Evolutionary conservation across 2,329 filamentous ascomycete species (phyloP).

Genomic region (Cryoendolithus antarcticus): DNA sequence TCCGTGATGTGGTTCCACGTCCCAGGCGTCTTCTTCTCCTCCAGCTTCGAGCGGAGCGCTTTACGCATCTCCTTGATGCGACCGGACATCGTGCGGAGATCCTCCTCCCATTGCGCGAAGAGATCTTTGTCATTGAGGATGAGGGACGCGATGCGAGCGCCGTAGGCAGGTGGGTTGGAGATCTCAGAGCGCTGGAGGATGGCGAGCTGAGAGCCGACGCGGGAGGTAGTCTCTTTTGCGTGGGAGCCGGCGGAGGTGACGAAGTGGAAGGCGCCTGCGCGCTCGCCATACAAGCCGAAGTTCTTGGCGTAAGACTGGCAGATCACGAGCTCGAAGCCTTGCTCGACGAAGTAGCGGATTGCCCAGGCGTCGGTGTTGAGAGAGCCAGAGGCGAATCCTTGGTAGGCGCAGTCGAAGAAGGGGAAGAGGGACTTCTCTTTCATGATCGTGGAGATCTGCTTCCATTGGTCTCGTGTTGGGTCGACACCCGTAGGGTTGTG

Average conservation of each 20-base stretch:
- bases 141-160: constrained; percentile 67
- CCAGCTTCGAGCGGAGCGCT: constrained; percentile 60
- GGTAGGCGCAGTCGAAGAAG: constrained; percentile 97
- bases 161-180: constrained; percentile 83
- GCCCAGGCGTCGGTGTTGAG: constrained; percentile 75
- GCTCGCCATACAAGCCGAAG: constrained; percentile 76
- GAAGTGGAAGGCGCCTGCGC: constrained; percentile 84
- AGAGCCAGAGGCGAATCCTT: constrained; percentile 91
- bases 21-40: constrained; percentile 68
- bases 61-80: constrained; percentile 80
- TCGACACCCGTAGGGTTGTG: constrained; percentile 98
- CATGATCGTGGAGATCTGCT: constrained; percentile 69
- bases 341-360: constrained; percentile 82
- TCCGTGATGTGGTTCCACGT: constrained; percentile 89
- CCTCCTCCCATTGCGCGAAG: constrained; percentile 76
- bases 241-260: constrained; percentile 48
- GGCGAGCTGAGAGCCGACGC: constrained; percentile 71
- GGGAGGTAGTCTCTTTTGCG: constrained; percentile 39
- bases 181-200: constrained; percentile 90
- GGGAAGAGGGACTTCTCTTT: constrained; percentile 75
- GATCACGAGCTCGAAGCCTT: constrained; percentile 56
- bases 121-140: constrained; percentile 66
- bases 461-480: constrained; percentile 88
- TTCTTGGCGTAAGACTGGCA: constrained; percentile 37
- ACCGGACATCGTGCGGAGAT: constrained; percentile 79